A percentile compares a stretch with the other conserved stretches of the same genome.
phyloP scores from a whole-genome alignment of 1,284 basidiomycete genomes.

The Ganoderma sinense region DNA sequence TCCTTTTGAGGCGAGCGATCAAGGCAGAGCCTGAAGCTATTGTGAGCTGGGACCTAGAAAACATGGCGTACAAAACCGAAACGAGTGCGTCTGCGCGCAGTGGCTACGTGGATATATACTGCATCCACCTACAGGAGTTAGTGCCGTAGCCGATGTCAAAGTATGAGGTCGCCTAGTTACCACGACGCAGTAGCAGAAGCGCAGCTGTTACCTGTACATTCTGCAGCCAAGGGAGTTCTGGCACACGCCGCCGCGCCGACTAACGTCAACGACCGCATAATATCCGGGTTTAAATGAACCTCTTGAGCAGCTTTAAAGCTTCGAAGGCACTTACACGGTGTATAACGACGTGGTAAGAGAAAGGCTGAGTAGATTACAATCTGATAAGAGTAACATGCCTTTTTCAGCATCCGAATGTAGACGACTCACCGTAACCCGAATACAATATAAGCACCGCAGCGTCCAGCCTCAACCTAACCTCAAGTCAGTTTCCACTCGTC shows the following conservation, averaged over 20 bases:
- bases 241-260: neutral
- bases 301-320: neutral
- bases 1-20: neutral
- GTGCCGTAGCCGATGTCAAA: neutral
- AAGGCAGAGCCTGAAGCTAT: neutral
- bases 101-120: neutral
- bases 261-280: neutral
- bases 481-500: conserved; percentile 10
- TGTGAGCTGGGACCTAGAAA: neutral
- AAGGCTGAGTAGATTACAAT: neutral
- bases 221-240: neutral
- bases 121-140: neutral
- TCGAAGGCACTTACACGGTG: neutral
- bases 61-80: neutral
- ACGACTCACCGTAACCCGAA: neutral
- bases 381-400: neutral
- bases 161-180: neutral
- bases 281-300: neutral
- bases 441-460: neutral
- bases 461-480: neutral
- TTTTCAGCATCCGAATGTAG: neutral
- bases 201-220: neutral
- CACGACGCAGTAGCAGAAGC: neutral
- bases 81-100: neutral
- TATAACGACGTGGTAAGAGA: neutral